Conservation (phyloP, 768 basidiomycete genomes). For the Tricholoma terreum region DNA sequence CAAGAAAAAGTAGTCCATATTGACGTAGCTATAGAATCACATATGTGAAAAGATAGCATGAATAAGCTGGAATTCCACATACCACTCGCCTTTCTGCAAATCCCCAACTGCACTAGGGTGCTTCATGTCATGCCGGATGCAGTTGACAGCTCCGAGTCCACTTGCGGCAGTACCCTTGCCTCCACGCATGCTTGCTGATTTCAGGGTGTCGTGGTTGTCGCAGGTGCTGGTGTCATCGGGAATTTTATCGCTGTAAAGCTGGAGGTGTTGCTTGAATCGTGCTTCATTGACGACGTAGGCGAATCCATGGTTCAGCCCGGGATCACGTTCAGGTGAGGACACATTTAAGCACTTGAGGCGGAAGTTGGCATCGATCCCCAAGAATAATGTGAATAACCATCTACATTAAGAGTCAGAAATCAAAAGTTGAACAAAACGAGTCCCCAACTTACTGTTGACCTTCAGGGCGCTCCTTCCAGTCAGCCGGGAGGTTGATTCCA, state of each 20-base stretch:
- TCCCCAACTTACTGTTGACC: too few relatives aligned
- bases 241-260: too few relatives aligned
- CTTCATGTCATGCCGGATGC: conserved; percentile 22
- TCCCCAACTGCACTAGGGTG: conserved; percentile 9
- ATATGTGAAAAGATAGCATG: neutral
- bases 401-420: neutral
- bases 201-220: too few relatives aligned
- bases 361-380: too few relatives aligned
- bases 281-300: conserved; percentile 6
- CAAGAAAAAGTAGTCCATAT: conserved; percentile 26
- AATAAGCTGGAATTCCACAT: neutral
- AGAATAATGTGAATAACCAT: too few relatives aligned
- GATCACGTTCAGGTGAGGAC: conserved; percentile 16
- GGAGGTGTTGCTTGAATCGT: conserved; percentile 12
- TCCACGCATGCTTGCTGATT: too few relatives aligned
- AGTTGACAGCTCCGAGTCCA: too few relatives aligned
- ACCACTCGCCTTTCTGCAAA: conserved; percentile 5
- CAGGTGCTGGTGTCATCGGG: too few relatives aligned
- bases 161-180: too few relatives aligned
- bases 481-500: conserved; percentile 19
- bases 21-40: conserved; percentile 9
- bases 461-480: too few relatives aligned
- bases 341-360: too few relatives aligned
- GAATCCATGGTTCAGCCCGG: too few relatives aligned
- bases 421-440: neutral